Base-by-base conservation (phyloP, 306 rosid species). In the Fagus sylvatica region DNA sequence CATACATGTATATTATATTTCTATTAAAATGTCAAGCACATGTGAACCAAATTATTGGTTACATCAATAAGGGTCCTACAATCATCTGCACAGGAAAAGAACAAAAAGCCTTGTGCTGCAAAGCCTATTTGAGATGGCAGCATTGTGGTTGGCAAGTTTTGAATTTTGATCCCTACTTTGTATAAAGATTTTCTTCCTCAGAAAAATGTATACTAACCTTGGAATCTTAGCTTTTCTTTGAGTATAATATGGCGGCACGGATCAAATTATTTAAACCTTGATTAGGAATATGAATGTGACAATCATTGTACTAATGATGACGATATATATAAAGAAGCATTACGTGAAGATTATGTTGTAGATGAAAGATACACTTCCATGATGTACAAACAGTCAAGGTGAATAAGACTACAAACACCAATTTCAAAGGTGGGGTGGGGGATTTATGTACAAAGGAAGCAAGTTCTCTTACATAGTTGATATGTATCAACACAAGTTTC, bases 11-110 rank as follows among this genome's bases (percentile, higher is more conserved):
- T 57, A 77, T 78, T 62, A 64, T 64, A 19, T 9, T 6, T 42
- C 0, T 7, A 42, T 42, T 42, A 7, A 80, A 74, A 78, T 72
- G 83, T 76, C 53, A 62, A 30, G 59, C 65, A 79, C 93, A 91
- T 84, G 93, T 91, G 96, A 89, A 86, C 73, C 82, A 71, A 79
- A 87, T 87, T 84, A 91, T 87, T 91, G 90, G 91, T 87, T 76
- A 84, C 79, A 46, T 46, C 77, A 68, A 76, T 40, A 83, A 76
- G 90, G 91, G 15, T 72, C 93, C 86, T 79, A 84, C 82, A 85
- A 75, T 78, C 78, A 84, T 43, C 36, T 69, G 71, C 66, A 55
- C 73, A 79, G 80, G 88, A 87, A 87, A 81, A 85, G 81, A 87
- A 91, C 89, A 81, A 87, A 87, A 89, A 74, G 73, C 76, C 62